Evolutionary conservation across 1,284 basidiomycete genomes (phyloP), one percentile per base, ranked within the genome.

Genomic region (Peniophora sp.): DNA sequence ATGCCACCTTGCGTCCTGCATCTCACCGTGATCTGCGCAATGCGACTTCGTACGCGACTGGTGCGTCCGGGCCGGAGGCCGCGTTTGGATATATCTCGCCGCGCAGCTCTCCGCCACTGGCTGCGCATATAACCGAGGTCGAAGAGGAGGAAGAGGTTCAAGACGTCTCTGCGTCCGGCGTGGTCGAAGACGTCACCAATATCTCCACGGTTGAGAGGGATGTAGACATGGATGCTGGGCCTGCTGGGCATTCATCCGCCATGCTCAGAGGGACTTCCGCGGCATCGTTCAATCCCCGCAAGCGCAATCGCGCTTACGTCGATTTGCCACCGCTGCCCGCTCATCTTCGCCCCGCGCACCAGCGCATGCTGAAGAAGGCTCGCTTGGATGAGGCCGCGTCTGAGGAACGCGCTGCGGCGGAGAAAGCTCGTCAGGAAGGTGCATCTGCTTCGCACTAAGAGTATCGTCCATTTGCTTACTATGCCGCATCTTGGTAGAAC

Each of bases 91-190:
- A 55, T 12, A 32, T 32, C 5, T 32, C 27, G 5, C 27, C 27
- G 27, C 27, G 27, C 5, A 12, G 12, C 27, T 32, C 54, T 6
- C 54, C 54, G 8, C 54, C 53, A 2, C 53, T 55, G 17, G 45
- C 43, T 2, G 54, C 54, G n/a, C 55, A 27, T 23, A 55, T 55
- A 14, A 52, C 47, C 15, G 24, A n/a, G 36, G 14, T 52, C 32
- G 41, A 39, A 15, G 53, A 55, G 8, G 54, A 55, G 12, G 47
- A 46, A 3, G 50, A 47, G 11, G 46, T 17, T 35, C 20, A 36
- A 22, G 47, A 24, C 24, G 42, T 44, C 14, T 22, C 34, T 32
- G 20, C 47, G 43, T n/a, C 18, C 22, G n/a, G 14, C 10, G 9
- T 22, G 3, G 22, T n/a, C n/a, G 23, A 22, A 22, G 17, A 20